A percentile compares a stretch with the other conserved stretches of the same genome.
Evolutionary conservation across 176 grass and related monocot species (phyloP).

Genomic region (Urochloa ruziziensis): DNA sequence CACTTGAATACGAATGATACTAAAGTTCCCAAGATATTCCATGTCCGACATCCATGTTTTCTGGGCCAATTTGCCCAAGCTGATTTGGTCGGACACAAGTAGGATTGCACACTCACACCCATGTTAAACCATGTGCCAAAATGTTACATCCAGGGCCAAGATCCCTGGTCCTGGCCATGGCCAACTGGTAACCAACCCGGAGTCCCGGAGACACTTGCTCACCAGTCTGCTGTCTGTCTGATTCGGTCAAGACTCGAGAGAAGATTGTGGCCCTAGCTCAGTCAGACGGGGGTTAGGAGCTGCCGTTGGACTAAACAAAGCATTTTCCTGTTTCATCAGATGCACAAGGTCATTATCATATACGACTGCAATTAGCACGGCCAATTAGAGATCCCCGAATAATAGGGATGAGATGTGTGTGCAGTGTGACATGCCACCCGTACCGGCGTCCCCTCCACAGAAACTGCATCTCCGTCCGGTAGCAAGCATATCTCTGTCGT

Average conservation of each 20-base stretch:
- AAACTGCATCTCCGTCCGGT: background rate
- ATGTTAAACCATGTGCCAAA: constrained; percentile 2
- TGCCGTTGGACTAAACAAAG: background rate
- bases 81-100: background rate
- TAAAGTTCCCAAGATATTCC: background rate
- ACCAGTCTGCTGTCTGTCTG: constrained; percentile 25
- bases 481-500: background rate
- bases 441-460: background rate
- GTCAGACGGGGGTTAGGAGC: background rate
- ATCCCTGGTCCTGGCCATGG: background rate
- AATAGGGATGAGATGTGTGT: background rate
- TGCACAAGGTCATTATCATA: background rate
- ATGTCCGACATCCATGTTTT: background rate
- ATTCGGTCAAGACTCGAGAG: background rate
- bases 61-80: background rate
- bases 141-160: background rate
- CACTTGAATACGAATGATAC: background rate
- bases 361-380: background rate
- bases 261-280: background rate
- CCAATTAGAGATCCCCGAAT: background rate
- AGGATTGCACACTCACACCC: background rate
- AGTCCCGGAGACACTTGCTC: background rate
- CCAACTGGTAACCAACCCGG: background rate
- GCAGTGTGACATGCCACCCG: constrained; percentile 7
- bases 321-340: background rate